Evolutionary conservation across 2,329 filamentous ascomycete genomes (phyloP), one percentile per base, ranked within the genome.

Genomic region (Aureobasidium sp.): DNA sequence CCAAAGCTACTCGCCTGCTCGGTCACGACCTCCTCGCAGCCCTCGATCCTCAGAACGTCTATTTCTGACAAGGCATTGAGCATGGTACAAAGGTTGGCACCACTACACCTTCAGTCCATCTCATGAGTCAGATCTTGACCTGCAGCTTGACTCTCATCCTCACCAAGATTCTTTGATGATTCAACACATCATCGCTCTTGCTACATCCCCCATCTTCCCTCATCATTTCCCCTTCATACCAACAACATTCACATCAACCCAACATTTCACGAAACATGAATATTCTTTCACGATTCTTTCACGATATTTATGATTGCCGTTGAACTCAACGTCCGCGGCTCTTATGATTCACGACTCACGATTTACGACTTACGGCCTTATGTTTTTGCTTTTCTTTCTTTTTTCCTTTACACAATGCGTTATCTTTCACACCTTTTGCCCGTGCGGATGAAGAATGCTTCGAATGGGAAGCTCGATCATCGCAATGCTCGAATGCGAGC

Each of bases 21-120:
- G 67, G 69, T 3, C 44, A 64, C 29, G 66, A 65, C 34, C 55
- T 71, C 21, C 65, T 68, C 57, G 59, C 50, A 21, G 29, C 62
- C 21, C 62, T 70, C 42, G 65, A 66, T 48, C 65, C 65, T n/a
- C 29, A 59, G 70, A 25, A 63, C 73, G 8, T 61, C 41, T 63
- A 63, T 14, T 49, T 50, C n/a, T 59, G 57, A 59, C n/a, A 21
- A 36, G n/a, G 36, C n/a, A 11, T 37, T 13, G 37, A 44, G 7
- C 25, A 10, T 8, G 8, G 2, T 14, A 41, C 25, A 13, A 21
- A 5, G 3, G 13, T 32, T 30, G 14, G 8, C 13, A 29, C 16
- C 5, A 16, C 42, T 44, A 16, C 42, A 44, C 9, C 42, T 13
- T 25, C 21, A 13, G 1, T 25, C 10, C 42, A 21, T 8, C 27